Evolutionary conservation across 2,329 filamentous ascomycete species (phyloP).

Genomic region (Beauveria sp.): DNA sequence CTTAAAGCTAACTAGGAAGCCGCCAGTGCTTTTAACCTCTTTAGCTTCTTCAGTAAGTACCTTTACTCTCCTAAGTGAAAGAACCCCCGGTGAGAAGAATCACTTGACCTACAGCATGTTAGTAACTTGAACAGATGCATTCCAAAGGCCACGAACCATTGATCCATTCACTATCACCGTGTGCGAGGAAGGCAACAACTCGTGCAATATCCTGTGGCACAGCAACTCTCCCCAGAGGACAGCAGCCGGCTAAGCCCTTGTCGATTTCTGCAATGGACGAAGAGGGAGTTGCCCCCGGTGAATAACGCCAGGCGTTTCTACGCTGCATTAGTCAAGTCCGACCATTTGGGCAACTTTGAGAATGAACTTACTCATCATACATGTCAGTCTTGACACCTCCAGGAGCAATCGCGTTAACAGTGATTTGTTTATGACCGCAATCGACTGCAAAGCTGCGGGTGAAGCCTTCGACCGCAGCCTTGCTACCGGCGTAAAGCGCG

Average conservation of each 20-base stretch:
- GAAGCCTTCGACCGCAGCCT: slow-evolving; percentile 67
- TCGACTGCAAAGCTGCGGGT: slow-evolving; percentile 65
- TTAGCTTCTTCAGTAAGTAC: not conserved
- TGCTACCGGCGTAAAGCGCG: slow-evolving; percentile 63
- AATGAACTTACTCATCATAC: slow-evolving; percentile 30
- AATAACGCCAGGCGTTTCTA: not conserved
- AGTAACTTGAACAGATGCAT: not conserved
- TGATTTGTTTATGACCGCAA: slow-evolving; percentile 60
- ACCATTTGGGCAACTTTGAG: not conserved
- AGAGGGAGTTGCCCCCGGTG: not conserved
- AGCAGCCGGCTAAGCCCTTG: not conserved
- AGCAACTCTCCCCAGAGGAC: not conserved
- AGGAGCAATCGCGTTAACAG: slow-evolving; percentile 65
- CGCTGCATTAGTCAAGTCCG: not conserved
- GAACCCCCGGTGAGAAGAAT: not conserved
- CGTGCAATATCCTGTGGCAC: not conserved
- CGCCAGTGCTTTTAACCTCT: not conserved
- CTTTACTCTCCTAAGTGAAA: not conserved
- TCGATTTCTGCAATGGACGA: not conserved
- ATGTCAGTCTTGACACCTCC: slow-evolving; percentile 71
- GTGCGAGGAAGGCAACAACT: not conserved
- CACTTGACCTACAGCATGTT: not conserved
- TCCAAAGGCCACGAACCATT: not conserved
- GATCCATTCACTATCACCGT: not conserved
- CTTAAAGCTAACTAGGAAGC: not conserved